A percentile compares a stretch with the other conserved stretches of the same genome.
Conservation (phyloP, 345 rosid genomes). For the Lepidium sativum region DNA sequence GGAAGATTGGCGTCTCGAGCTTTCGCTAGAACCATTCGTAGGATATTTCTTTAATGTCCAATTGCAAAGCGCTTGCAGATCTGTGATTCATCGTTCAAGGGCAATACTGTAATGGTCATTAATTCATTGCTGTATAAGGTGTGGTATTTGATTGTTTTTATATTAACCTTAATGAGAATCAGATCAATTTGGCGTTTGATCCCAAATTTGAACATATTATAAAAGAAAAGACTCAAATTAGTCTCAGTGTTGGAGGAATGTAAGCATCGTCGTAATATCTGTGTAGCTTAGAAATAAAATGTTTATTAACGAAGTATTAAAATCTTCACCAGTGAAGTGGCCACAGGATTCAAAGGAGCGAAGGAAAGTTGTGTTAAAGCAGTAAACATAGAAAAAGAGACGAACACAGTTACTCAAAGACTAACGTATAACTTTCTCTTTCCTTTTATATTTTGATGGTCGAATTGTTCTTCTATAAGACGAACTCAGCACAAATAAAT, state of each 20-base stretch:
- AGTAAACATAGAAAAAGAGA: not conserved
- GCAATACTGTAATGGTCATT: not conserved
- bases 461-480: conserved; percentile 23
- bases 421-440: conserved; percentile 14
- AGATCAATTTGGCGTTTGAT: not conserved
- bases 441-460: conserved; percentile 13
- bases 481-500: conserved; percentile 22
- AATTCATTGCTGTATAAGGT: not conserved
- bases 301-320: not conserved
- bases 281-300: not conserved
- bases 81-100: no score
- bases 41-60: conserved; percentile 46
- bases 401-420: not conserved
- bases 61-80: not conserved
- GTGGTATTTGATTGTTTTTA: not conserved
- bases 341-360: not conserved
- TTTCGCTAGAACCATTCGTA: conserved; percentile 62
- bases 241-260: not conserved
- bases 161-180: not conserved
- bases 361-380: not conserved
- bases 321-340: not conserved
- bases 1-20: conserved; percentile 73
- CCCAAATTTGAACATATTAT: not conserved
- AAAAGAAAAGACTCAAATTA: not conserved
- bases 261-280: not conserved